Conservation (phyloP, 169 alveolate species). For the Ichthyophthirius multifiliis region DNA sequence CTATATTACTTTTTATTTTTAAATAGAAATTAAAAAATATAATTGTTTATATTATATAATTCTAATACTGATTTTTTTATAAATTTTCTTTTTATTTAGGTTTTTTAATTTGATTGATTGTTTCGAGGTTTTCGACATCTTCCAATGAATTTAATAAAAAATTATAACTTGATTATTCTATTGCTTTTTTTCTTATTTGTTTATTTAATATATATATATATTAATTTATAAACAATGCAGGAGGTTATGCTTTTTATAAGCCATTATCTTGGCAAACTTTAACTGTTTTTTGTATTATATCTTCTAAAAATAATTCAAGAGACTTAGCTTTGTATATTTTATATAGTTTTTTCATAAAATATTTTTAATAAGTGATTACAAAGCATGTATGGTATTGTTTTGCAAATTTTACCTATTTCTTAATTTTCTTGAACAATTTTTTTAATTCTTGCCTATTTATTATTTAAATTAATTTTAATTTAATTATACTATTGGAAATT, state of each 20-base stretch:
- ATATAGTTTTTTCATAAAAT: too few species aligned
- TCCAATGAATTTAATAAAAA: not conserved
- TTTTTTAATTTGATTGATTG: not conserved
- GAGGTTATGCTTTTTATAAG: not conserved
- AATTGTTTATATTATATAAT: not conserved
- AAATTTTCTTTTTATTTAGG: not conserved
- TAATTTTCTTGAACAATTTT: slow-evolving; percentile 15
- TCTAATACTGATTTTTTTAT: not conserved
- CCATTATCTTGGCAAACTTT: not conserved
- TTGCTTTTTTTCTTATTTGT: not conserved
- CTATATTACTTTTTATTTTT: not conserved
- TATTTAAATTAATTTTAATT: not conserved
- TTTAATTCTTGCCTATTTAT: slow-evolving; percentile 9
- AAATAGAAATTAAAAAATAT: not conserved
- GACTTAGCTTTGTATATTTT: slow-evolving; percentile 1
- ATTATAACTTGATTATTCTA: not conserved
- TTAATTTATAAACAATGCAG: not conserved
- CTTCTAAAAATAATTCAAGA: slow-evolving; percentile 12
- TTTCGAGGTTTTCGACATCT: not conserved
- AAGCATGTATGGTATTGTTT: slow-evolving; percentile 10
- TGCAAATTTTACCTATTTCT: slow-evolving; percentile 17
- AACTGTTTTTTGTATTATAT: not conserved
- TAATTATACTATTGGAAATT: not conserved
- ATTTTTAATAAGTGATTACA: not conserved
- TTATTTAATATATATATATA: not conserved